Percentiles rank a stretch among this genome's conserved stretches.
These are phyloP conservation scores for Echites panduratus DNA, from an alignment of 257 asterid species.

Conservation along the genomic window DNA sequence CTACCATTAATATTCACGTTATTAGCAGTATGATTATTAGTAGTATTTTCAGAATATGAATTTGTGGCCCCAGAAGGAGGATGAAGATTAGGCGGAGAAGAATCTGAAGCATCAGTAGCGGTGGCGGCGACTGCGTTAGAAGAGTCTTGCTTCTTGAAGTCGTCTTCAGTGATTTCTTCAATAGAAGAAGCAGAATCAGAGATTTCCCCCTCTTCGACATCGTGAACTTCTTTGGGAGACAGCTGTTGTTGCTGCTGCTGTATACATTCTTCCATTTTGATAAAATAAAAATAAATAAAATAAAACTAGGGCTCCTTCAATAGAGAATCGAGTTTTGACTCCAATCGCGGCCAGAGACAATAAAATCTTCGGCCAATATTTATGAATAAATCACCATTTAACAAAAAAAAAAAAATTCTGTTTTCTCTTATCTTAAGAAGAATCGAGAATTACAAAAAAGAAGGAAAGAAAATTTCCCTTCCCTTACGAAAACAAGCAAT, in stretches of 20 bases:
- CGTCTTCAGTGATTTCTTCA: slow-evolving; percentile 72
- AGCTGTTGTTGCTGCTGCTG: slow-evolving; percentile 19
- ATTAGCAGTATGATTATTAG: slow-evolving; percentile 16
- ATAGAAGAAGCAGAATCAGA: slow-evolving; percentile 83
- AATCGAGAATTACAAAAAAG: not conserved
- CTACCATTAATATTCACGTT: slow-evolving; percentile 12
- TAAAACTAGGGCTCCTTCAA: slow-evolving; percentile 24
- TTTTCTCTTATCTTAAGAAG: not conserved
- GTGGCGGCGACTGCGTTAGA: slow-evolving; percentile 18
- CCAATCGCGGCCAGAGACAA: slow-evolving; percentile 3
- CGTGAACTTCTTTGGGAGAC: slow-evolving; percentile 32
- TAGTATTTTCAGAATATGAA: slow-evolving; percentile 14
- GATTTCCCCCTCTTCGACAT: slow-evolving; percentile 93
- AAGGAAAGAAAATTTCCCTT: not conserved
- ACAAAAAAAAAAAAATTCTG: not conserved
- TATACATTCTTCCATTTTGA: slow-evolving; percentile 54
- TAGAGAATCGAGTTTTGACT: not conserved
- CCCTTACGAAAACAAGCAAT: not conserved
- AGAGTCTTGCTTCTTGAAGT: slow-evolving; percentile 41
- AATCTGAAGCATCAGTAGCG: slow-evolving; percentile 11
- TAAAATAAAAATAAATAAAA: no score
- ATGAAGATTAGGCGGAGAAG: slow-evolving; percentile 1
- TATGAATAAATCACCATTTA: not conserved
- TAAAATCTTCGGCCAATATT: not conserved
- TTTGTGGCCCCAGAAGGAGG: slow-evolving; percentile 6